Evolutionary conservation across 495 filamentous ascomycete genomes (phyloP).

Genomic region (Aspergillus asperescens): DNA sequence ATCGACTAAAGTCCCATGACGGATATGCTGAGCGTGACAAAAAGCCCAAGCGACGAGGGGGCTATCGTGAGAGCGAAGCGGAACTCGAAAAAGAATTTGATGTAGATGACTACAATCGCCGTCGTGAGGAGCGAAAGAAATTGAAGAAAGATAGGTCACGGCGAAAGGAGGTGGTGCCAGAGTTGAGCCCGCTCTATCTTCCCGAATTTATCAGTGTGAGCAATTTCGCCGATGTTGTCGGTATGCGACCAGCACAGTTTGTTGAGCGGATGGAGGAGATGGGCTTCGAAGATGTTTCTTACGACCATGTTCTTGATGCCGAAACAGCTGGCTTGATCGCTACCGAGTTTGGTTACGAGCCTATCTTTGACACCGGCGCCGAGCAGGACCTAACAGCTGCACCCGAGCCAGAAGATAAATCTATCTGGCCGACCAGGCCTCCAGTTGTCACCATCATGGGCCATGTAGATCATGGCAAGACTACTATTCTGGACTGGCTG

Average conservation of each 20-base stretch:
- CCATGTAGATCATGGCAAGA: conserved; percentile 98
- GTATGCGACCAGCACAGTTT: conserved; percentile 67
- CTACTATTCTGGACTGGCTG: conserved; percentile 89
- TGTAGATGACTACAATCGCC: conserved; percentile 27
- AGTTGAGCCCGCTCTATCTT: conserved; percentile 63
- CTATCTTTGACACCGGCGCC: conserved; percentile 62
- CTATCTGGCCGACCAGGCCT: conserved; percentile 65
- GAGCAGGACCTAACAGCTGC: conserved; percentile 72
- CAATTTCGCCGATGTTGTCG: conserved; percentile 74
- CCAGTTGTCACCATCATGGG: conserved; percentile 99
- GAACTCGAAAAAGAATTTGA: conserved; percentile 34
- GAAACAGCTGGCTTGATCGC: conserved; percentile 90
- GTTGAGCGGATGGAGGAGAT: conserved; percentile 60
- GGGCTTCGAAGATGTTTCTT: conserved; percentile 76
- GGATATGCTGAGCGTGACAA: conserved; percentile 16
- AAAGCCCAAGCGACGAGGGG: conserved; percentile 23
- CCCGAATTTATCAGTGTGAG: conserved; percentile 87
- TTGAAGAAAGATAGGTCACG: conserved; percentile 43
- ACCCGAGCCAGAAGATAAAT: conserved; percentile 60
- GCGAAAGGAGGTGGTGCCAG: conserved; percentile 29
- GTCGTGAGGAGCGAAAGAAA: conserved; percentile 39
- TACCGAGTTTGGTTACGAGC: conserved; percentile 88
- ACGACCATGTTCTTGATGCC: conserved; percentile 78
- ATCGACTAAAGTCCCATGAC: conserved; percentile 19
- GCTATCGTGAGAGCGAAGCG: conserved; percentile 21